phyloP scores from a whole-genome alignment of 2,329 filamentous ascomycete genomes.

The Aphanocladium album region DNA sequence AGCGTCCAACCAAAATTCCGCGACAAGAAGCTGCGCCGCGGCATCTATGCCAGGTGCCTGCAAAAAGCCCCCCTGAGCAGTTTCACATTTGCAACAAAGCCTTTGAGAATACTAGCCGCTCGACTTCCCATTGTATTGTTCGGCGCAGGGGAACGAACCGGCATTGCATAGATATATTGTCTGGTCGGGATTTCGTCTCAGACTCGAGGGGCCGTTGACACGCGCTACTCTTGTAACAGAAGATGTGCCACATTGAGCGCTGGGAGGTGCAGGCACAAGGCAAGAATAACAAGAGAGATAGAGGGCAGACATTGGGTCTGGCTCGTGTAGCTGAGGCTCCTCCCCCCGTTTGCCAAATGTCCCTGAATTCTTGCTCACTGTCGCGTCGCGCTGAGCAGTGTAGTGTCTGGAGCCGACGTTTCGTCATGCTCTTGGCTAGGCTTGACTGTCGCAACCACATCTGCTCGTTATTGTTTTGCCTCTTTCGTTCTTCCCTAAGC shows the following conservation, averaged over 20 bases:
- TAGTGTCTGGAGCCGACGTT: neutral
- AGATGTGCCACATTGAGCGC: conserved; percentile 1
- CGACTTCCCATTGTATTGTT: no score
- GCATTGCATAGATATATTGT: no score
- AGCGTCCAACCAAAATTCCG: neutral
- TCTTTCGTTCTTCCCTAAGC: neutral
- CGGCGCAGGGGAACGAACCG: no score
- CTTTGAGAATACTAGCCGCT: no score
- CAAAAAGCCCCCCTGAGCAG: neutral
- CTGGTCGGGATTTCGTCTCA: neutral
- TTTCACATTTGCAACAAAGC: neutral
- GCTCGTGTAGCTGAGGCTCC: no score
- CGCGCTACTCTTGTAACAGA: conserved; percentile 6
- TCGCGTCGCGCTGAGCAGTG: neutral
- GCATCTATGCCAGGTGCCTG: neutral
- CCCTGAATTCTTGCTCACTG: neutral
- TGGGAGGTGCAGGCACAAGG: neutral
- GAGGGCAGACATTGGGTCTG: no score
- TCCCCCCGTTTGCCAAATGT: no score
- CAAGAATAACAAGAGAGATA: no score
- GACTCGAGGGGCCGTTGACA: neutral
- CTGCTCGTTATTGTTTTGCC: neutral
- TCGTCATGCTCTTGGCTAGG: neutral
- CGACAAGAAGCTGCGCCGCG: neutral
- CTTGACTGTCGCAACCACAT: neutral